Evolutionary conservation across 2,329 filamentous ascomycete species (phyloP), one percentile per base, ranked within the genome.

Genomic region (Didymella sp.): DNA sequence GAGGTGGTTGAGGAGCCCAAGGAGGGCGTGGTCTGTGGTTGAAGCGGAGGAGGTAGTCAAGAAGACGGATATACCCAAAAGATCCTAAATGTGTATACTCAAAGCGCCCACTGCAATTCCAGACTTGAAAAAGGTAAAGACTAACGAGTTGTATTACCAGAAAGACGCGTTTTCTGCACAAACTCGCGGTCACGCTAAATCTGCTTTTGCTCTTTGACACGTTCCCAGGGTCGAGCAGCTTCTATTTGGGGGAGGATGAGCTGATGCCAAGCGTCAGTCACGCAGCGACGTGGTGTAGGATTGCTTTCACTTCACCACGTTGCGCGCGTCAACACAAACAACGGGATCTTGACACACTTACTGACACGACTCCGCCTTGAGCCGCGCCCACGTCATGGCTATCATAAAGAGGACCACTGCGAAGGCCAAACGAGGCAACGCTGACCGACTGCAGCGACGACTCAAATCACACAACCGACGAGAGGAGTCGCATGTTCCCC

Each of bases 1-100:
- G 63, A 54, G 31, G 56, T 66, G 47, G 68, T 76, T 4, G 77
- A 80, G 63, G 70, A 78, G 60, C 77, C 76, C n/a, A 77, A 72
- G 59, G 77, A 80, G 52, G 78, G 78, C 2, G 59, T 81, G 56
- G 77, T 81, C 8, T 80, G 76, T 68, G 78, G 78, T 9, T 80
- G 61, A 64, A 4, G 19, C 6, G 2, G 12, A 15, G 11, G 21
- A 11, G 15, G 6, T 17, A 27, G 15, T 9, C 17, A 3, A 40
- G 37, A 22, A 27, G 17, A 30, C 25, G 31, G 27, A 41, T 45
- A 56, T 56, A 56, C 44, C 45, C 52, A 45, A 45, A 4, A 47
- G 4, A 38, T 47, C 2, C 22, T 8, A n/a, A n/a, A n/a, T n/a
- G n/a, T n/a, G n/a, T n/a, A n/a, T n/a, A n/a, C n/a, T n/a, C n/a